phyloP scores from a whole-genome alignment of 306 rosid genomes.

The Prunus mira region DNA sequence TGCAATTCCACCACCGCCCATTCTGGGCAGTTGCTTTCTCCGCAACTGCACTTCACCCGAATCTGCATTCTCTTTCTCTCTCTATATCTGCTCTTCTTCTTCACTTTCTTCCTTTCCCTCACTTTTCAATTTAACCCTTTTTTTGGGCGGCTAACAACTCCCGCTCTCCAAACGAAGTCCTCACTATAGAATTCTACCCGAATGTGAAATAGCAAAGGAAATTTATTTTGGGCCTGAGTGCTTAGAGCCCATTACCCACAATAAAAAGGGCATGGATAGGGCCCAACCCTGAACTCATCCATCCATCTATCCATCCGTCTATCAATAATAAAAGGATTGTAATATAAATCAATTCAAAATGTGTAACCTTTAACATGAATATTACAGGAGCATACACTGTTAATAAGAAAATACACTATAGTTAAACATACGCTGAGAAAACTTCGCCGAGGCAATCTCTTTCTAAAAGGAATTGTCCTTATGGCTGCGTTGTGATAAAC shows the following conservation, averaged over 20 bases:
- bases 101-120: not conserved
- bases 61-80: conserved; percentile 48
- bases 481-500: not conserved
- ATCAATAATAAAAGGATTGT: no score
- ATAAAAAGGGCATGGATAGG: no score
- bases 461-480: conserved; percentile 15
- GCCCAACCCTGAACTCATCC: no score
- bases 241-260: no score
- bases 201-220: no score
- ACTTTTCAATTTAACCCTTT: not conserved
- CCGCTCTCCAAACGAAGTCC: not conserved
- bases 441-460: conserved; percentile 19
- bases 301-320: no score
- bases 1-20: conserved; percentile 82
- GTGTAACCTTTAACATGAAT: no score
- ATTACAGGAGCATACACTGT: not conserved
- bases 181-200: no score
- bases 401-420: not conserved
- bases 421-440: conserved; percentile 1
- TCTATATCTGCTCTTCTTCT: not conserved
- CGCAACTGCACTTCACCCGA: conserved; percentile 59
- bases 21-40: conserved; percentile 53
- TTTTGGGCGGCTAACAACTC: not conserved
- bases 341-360: no score
- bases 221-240: not conserved